These are phyloP conservation scores for Quercus glauca DNA, from an alignment of 306 rosid genomes.

Conservation along the genomic window DNA sequence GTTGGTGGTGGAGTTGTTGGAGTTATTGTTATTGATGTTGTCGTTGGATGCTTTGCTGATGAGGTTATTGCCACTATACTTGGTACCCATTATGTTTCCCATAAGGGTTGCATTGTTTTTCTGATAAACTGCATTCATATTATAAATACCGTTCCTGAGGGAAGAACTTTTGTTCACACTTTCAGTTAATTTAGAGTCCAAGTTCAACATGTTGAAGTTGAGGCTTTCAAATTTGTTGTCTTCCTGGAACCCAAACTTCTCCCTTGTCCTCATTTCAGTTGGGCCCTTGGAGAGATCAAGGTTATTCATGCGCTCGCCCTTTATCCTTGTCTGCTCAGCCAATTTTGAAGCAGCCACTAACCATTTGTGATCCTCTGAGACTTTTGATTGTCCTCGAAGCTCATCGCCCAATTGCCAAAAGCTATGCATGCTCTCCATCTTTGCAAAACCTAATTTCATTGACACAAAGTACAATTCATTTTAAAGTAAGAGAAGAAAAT, in stretches of 20 bases:
- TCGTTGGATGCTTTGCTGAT: constrained; percentile 62
- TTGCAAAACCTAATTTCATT: constrained; percentile 36
- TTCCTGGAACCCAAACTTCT: constrained; percentile 83
- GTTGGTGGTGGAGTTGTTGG: constrained; percentile 19
- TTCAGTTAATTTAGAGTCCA: constrained; percentile 70
- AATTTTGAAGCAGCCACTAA: constrained; percentile 83
- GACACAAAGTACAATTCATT: constrained; percentile 10
- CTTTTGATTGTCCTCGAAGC: constrained; percentile 93
- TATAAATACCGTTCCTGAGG: constrained; percentile 56
- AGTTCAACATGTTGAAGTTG: constrained; percentile 71
- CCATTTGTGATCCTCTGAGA: constrained; percentile 95
- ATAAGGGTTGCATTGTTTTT: constrained; percentile 57
- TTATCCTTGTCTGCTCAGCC: constrained; percentile 90
- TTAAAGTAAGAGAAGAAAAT: neutral
- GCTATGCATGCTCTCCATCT: constrained; percentile 77
- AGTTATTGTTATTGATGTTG: constrained; percentile 34
- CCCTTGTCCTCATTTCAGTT: constrained; percentile 66
- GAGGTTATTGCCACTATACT: constrained; percentile 56
- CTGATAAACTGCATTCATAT: constrained; percentile 69
- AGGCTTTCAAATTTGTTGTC: constrained; percentile 85
- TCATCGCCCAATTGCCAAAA: constrained; percentile 97
- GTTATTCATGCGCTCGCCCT: constrained; percentile 89
- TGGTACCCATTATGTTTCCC: constrained; percentile 57
- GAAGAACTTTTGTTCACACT: constrained; percentile 62
- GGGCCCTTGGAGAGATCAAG: constrained; percentile 84